Conservation (phyloP, 2,329 filamentous ascomycete genomes). For the Exophiala dermatitidis region DNA sequence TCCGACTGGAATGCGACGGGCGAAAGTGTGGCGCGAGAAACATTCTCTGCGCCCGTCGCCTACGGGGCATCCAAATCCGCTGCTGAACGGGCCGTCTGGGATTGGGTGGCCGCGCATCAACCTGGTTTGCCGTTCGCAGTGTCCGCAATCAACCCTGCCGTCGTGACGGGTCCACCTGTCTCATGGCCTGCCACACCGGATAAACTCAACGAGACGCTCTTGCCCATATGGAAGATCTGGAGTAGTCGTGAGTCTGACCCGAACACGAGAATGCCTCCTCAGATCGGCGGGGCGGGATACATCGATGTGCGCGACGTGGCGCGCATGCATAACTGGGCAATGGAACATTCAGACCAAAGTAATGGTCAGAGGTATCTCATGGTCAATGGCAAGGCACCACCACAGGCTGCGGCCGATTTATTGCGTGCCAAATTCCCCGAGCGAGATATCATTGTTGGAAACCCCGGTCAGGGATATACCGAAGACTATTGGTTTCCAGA, state of each 20-base stretch:
- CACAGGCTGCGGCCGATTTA: slow-evolving; percentile 26
- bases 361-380: slow-evolving; percentile 23
- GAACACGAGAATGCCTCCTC: slow-evolving; percentile 15
- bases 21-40: slow-evolving; percentile 29
- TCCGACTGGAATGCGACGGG: slow-evolving; percentile 35
- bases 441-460: slow-evolving; percentile 21
- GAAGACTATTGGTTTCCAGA: slow-evolving; percentile 16
- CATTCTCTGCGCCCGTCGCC: slow-evolving; percentile 19
- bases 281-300: slow-evolving; percentile 24
- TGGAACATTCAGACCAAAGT: slow-evolving; percentile 22
- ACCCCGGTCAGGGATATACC: slow-evolving; percentile 21
- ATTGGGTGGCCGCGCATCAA: slow-evolving; percentile 7
- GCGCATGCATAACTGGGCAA: slow-evolving; percentile 23
- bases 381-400: slow-evolving; percentile 25
- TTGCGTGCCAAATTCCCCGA: slow-evolving; percentile 19
- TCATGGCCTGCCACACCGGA: slow-evolving; percentile 18
- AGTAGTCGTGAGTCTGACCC: slow-evolving; percentile 1
- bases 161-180: slow-evolving; percentile 27
- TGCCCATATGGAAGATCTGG: slow-evolving; percentile 26
- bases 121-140: slow-evolving; percentile 18
- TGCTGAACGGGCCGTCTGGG: slow-evolving; percentile 25
- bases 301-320: slow-evolving; percentile 28
- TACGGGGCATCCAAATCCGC: slow-evolving; percentile 26
- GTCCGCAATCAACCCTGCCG: slow-evolving; percentile 23
- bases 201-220: slow-evolving; percentile 25